Conservation (phyloP, 169 alveolate species). For the Cyclospora cayetanensis region DNA sequence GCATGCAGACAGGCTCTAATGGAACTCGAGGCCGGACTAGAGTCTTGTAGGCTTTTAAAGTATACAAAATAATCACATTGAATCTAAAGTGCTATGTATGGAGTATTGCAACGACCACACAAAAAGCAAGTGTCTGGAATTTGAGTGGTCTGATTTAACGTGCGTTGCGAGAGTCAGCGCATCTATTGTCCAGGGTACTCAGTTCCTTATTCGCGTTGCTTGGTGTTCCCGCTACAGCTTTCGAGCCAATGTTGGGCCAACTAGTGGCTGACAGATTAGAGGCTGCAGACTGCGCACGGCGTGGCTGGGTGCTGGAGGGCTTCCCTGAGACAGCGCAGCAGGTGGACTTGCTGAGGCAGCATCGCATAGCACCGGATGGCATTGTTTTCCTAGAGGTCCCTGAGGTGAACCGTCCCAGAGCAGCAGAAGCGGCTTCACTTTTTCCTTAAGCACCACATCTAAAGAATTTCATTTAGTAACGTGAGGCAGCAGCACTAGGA, state of each 20-base stretch:
- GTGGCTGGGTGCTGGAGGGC: slow-evolving; percentile 90
- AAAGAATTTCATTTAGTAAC: no score
- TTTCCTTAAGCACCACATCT: no score
- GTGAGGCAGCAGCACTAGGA: no score
- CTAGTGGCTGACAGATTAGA: slow-evolving; percentile 82
- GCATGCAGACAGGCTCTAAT: not conserved
- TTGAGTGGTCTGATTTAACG: no score
- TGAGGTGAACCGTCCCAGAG: not conserved
- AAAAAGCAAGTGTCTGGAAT: no score
- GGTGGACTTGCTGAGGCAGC: slow-evolving; percentile 79
- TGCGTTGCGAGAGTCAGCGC: no score
- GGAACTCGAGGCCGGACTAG: slow-evolving; percentile 33
- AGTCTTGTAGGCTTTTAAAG: not conserved
- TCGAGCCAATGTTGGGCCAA: slow-evolving; percentile 80
- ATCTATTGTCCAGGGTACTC: no score
- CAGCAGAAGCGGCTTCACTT: not conserved
- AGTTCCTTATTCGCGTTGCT: no score
- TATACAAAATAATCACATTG: no score
- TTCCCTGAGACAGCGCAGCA: slow-evolving; percentile 85
- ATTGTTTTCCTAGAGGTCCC: slow-evolving; percentile 78
- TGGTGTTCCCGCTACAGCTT: slow-evolving; percentile 74
- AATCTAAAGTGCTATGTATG: no score
- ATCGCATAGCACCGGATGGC: slow-evolving; percentile 83
- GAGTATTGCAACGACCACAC: no score
- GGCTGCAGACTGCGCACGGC: slow-evolving; percentile 85